Evolutionary conservation across 306 rosid genomes (phyloP).

Genomic region (Trifolium pratense): DNA sequence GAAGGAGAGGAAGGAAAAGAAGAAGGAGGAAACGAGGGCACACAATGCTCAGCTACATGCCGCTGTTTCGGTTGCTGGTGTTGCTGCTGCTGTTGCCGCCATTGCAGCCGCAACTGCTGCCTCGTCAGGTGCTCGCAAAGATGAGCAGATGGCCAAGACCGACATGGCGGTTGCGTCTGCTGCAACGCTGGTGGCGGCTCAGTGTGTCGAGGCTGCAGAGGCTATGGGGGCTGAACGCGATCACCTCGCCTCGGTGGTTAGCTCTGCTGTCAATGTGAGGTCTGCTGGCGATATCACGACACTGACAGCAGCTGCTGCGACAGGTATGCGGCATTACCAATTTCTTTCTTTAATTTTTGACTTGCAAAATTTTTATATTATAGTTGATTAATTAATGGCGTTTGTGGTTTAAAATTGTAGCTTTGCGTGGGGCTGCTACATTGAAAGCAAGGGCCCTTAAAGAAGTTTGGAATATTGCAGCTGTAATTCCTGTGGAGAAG

Average conservation of each 20-base stretch:
- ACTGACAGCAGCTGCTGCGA: conserved; percentile 86
- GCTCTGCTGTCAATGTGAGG: conserved; percentile 93
- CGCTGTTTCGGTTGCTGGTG: conserved; percentile 91
- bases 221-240: conserved; percentile 97
- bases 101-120: conserved; percentile 89
- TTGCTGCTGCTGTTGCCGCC: conserved; percentile 87
- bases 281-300: conserved; percentile 89
- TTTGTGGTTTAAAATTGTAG: conserved; percentile 47
- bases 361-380: not conserved
- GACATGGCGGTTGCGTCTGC: conserved; percentile 96
- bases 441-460: conserved; percentile 93
- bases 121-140: conserved; percentile 62
- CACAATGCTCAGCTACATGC: conserved; percentile 97
- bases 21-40: conserved; percentile 90
- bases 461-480: conserved; percentile 95
- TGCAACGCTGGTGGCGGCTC: conserved; percentile 88
- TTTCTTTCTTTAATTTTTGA: not conserved
- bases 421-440: conserved; percentile 94
- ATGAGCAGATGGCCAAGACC: conserved; percentile 76
- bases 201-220: conserved; percentile 96
- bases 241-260: conserved; percentile 77
- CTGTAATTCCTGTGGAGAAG: conserved; percentile 87
- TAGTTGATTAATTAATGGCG: conserved; percentile 1
- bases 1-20: conserved; percentile 97
- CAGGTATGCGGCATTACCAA: conserved; percentile 49